A percentile compares a stretch with the other conserved stretches of the same genome.
Conservation (phyloP, 257 asterid species). For the Euphrasia confusa region DNA sequence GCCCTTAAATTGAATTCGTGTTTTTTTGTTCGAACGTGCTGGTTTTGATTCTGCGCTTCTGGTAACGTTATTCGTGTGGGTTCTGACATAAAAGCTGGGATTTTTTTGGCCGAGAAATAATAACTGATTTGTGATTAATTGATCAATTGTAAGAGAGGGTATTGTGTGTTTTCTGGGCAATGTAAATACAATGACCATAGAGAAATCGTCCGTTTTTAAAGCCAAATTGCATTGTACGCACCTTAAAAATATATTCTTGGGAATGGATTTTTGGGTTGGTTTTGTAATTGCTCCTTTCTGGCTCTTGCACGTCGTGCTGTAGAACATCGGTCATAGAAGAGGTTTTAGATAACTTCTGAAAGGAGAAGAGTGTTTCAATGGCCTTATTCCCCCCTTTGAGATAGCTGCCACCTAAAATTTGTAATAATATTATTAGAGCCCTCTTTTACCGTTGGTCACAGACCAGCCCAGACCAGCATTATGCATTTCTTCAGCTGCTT, state of each 20-base stretch:
- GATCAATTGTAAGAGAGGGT: not conserved
- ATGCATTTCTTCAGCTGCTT: not conserved
- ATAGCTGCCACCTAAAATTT: not conserved
- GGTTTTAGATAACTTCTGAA: not conserved
- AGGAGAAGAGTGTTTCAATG: constrained; percentile 3
- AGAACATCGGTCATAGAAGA: constrained; percentile 2
- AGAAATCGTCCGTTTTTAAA: too few species aligned
- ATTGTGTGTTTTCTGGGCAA: not conserved
- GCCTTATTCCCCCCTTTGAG: not conserved
- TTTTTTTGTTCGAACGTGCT: not conserved
- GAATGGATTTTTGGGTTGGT: not conserved
- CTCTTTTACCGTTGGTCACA: constrained; percentile 3
- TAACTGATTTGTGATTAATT: constrained; percentile 1
- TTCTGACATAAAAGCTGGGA: not conserved
- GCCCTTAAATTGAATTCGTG: not conserved
- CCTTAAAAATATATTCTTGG: not conserved
- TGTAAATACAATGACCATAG: too few species aligned
- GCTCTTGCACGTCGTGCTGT: constrained; percentile 9
- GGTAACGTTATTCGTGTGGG: constrained; percentile 9
- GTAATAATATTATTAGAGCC: not conserved
- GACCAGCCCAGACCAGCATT: not conserved
- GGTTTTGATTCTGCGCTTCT: too few species aligned
- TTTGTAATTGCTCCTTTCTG: constrained; percentile 1
- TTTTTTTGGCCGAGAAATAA: not conserved
- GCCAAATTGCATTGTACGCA: not conserved